A percentile compares a stretch with the other conserved stretches of the same genome.
Evolutionary conservation across 2,329 filamentous ascomycete genomes (phyloP).

Genomic region (Rhytidhysteron rufulum): DNA sequence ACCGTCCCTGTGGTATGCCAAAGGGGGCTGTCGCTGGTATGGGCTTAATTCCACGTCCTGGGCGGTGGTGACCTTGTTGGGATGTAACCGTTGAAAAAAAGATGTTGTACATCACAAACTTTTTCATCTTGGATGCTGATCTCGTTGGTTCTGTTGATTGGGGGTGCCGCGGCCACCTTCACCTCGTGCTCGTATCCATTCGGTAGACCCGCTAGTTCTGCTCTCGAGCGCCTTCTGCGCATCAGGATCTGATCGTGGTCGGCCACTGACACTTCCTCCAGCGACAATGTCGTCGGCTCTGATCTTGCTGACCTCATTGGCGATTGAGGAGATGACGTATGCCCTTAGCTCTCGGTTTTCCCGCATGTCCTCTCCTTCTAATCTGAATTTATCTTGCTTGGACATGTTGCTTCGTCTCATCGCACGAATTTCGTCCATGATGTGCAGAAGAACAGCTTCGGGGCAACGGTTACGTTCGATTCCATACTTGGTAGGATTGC

Average conservation of each 20-base stretch:
- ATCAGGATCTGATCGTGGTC: constrained; percentile 39
- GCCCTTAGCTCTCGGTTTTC: constrained; percentile 73
- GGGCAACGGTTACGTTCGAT: constrained; percentile 74
- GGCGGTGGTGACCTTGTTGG: neutral
- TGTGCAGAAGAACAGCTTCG: constrained; percentile 86
- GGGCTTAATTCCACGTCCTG: neutral
- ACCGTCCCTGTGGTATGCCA: too few relatives aligned
- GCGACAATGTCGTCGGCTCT: constrained; percentile 47
- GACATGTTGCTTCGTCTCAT: constrained; percentile 78
- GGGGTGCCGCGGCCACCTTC: constrained; percentile 32
- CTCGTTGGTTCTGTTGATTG: constrained; percentile 34
- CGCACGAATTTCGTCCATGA: constrained; percentile 85
- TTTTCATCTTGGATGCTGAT: constrained; percentile 35
- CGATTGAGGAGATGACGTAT: constrained; percentile 70
- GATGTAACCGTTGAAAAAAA: constrained; percentile 4
- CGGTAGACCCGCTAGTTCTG: constrained; percentile 36
- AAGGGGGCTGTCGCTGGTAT: too few relatives aligned
- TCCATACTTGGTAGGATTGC: constrained; percentile 66
- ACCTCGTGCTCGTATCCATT: constrained; percentile 34
- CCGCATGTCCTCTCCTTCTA: constrained; percentile 74
- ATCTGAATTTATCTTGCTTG: constrained; percentile 77
- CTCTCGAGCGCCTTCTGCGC: constrained; percentile 46
- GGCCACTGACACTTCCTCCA: constrained; percentile 11
- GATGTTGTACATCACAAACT: constrained; percentile 4
- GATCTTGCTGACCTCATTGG: constrained; percentile 67